phyloP scores from a whole-genome alignment of 768 basidiomycete genomes.

The Collybia sp. region DNA sequence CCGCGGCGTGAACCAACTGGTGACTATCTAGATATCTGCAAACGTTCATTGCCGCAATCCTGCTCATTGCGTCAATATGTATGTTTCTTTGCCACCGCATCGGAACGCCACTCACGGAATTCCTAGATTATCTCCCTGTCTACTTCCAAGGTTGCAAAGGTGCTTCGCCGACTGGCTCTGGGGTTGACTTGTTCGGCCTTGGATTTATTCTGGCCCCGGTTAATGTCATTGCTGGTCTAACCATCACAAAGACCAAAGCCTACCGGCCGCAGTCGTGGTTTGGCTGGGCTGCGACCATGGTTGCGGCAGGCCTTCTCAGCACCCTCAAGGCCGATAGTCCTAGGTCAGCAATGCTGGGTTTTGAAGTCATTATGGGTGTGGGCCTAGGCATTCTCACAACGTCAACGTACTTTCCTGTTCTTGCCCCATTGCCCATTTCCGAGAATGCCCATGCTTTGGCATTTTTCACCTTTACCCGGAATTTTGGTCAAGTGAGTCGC shows the following conservation, averaged over 20 bases:
- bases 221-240: slow-evolving; percentile 28
- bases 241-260: slow-evolving; percentile 18
- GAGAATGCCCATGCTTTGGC: slow-evolving; percentile 38
- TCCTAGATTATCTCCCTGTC: slow-evolving; percentile 32
- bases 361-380: slow-evolving; percentile 12
- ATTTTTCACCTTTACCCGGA: slow-evolving; percentile 33
- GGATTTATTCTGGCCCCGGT: slow-evolving; percentile 32
- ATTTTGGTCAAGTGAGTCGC: slow-evolving; percentile 24
- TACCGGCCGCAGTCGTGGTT: slow-evolving; percentile 28
- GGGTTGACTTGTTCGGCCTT: slow-evolving; percentile 28
- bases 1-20: neutral
- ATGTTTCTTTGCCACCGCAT: neutral
- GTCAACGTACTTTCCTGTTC: slow-evolving; percentile 38
- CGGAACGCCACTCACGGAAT: neutral
- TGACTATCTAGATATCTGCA: slow-evolving; percentile 21
- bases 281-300: slow-evolving; percentile 29
- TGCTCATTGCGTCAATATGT: slow-evolving; percentile 17
- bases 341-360: slow-evolving; percentile 10
- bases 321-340: slow-evolving; percentile 11
- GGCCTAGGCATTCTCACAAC: slow-evolving; percentile 16
- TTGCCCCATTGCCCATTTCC: slow-evolving; percentile 36
- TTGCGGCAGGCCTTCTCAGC: slow-evolving; percentile 30
- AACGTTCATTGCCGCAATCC: slow-evolving; percentile 24
- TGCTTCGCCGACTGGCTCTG: slow-evolving; percentile 29
- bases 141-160: slow-evolving; percentile 42